Percentiles rank a stretch among this genome's conserved stretches.
phyloP scores from a whole-genome alignment of 345 rosid species.

The Dipteronia dyeriana region DNA sequence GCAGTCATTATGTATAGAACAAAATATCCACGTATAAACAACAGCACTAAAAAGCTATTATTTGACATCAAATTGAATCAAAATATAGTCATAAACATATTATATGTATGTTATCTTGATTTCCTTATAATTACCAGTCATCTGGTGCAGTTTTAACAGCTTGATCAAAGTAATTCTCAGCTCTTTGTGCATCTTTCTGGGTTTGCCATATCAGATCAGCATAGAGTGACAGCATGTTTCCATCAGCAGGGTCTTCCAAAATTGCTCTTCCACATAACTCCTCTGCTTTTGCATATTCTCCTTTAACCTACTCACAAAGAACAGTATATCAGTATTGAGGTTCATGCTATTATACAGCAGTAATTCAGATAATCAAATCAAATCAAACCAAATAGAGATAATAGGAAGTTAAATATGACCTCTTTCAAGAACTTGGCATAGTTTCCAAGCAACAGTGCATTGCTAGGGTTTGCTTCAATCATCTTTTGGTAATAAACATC shows the following conservation, averaged over 20 bases:
- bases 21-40: neutral
- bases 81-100: neutral
- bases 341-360: no score
- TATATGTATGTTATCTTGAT: no score
- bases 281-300: constrained; percentile 62
- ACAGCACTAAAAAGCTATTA: neutral
- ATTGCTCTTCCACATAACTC: constrained; percentile 68
- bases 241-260: constrained; percentile 62
- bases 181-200: constrained; percentile 50
- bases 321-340: neutral
- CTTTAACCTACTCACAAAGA: constrained; percentile 39
- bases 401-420: constrained; percentile 25
- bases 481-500: constrained; percentile 58
- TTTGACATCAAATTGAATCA: neutral
- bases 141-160: constrained; percentile 62
- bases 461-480: constrained; percentile 58
- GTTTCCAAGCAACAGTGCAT: constrained; percentile 59
- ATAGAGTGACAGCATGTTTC: constrained; percentile 50
- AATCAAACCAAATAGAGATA: neutral
- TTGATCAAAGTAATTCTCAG: constrained; percentile 55
- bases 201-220: constrained; percentile 64
- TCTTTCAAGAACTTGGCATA: constrained; percentile 75
- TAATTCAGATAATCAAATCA: no score
- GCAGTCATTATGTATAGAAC: neutral
- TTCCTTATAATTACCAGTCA: constrained; percentile 47